phyloP scores from a whole-genome alignment of 305 asterid genomes.

The Solanum hybrid region DNA sequence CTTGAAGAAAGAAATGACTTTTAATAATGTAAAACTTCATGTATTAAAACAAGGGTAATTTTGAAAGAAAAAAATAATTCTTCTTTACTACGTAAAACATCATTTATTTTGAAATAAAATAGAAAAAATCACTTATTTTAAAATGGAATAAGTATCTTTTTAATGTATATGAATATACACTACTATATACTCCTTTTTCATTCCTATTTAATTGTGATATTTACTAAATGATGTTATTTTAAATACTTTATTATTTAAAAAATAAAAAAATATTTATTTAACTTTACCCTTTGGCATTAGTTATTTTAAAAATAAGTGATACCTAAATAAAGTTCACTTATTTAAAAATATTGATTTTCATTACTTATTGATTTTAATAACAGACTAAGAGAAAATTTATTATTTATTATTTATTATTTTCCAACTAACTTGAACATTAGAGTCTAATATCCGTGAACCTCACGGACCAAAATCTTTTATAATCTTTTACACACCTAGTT shows the following conservation, averaged over 20 bases:
- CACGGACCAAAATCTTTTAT: not conserved
- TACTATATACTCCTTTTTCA: not conserved
- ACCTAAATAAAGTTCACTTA: not conserved
- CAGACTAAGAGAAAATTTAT: not conserved
- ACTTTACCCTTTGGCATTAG: not conserved
- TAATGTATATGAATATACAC: not conserved
- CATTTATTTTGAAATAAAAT: too few species aligned
- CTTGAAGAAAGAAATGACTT: not conserved
- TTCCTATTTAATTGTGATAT: not conserved
- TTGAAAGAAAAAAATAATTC: not conserved
- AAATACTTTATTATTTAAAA: not conserved
- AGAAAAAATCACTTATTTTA: too few species aligned
- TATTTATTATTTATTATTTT: not conserved
- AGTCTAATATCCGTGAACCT: not conserved
- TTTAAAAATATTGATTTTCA: not conserved
- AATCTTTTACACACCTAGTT: not conserved
- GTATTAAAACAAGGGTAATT: not conserved
- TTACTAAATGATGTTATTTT: not conserved
- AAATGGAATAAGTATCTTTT: not conserved
- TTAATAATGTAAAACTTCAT: not conserved
- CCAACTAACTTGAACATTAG: not conserved
- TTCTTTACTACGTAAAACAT: too few species aligned
- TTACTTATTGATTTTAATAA: not conserved
- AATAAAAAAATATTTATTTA: too few species aligned
- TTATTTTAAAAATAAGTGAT: not conserved